Conservation (phyloP, 768 basidiomycete genomes). For the Trametes cingulata region DNA sequence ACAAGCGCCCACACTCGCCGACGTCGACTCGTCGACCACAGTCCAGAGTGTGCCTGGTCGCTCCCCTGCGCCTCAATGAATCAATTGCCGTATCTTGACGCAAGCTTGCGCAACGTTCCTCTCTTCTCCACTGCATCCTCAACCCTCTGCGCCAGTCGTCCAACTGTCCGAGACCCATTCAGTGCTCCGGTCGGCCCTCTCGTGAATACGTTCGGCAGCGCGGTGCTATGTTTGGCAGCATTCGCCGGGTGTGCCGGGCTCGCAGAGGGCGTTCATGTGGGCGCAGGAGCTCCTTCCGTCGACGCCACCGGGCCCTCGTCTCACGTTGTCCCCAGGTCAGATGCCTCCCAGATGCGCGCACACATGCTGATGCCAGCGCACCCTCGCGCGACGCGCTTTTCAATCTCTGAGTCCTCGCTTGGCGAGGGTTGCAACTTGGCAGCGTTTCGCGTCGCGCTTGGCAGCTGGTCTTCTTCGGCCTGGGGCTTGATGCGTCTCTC, state of each 20-base stretch:
- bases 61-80: not conserved
- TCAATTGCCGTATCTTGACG: not conserved
- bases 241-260: not conserved
- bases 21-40: not conserved
- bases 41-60: not conserved
- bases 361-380: not conserved
- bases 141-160: too few species aligned
- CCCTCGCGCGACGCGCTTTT: too few species aligned
- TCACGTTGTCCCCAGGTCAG: not conserved
- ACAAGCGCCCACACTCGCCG: not conserved
- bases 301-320: not conserved
- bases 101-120: not conserved
- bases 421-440: too few species aligned
- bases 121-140: not conserved
- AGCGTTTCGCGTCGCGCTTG: too few species aligned
- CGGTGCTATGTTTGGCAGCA: not conserved
- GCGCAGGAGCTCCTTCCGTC: not conserved
- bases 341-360: not conserved
- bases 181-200: not conserved
- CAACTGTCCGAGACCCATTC: too few species aligned
- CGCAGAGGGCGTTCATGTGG: not conserved
- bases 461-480: too few species aligned
- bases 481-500: too few species aligned
- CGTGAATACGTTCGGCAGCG: not conserved
- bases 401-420: too few species aligned